Evolutionary conservation across 257 asterid genomes (phyloP).

Genomic region (Thymus mandschuricus): DNA sequence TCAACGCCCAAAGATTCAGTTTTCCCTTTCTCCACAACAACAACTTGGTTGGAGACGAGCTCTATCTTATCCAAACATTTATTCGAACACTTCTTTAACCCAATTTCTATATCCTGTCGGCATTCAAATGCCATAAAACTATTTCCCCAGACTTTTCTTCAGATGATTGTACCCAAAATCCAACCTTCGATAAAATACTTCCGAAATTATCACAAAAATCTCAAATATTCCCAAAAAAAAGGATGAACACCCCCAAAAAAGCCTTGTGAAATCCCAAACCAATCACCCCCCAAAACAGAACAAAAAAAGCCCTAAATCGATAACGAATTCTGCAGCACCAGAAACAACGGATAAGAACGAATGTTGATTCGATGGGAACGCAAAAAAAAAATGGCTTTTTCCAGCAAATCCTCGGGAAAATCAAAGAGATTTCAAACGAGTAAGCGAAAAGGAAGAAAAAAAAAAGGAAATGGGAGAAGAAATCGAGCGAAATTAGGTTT

Average conservation of each 20-base stretch:
- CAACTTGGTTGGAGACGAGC: conserved; percentile 37
- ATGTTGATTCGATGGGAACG: not conserved
- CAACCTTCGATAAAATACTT: conserved; percentile 11
- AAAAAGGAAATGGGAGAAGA: not conserved
- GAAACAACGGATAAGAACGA: not conserved
- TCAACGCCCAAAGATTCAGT: conserved; percentile 35
- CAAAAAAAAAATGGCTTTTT: not conserved
- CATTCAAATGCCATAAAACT: conserved; percentile 93
- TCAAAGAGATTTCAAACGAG: not conserved
- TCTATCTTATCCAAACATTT: conserved; percentile 42
- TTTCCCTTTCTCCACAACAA: conserved; percentile 26
- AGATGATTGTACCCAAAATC: conserved; percentile 26
- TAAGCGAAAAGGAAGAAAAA: not conserved
- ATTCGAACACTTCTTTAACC: conserved; percentile 35
- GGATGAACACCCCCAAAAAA: conserved; percentile 12
- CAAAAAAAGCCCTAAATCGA: conserved; percentile 34
- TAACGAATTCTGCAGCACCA: not conserved
- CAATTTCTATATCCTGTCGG: conserved; percentile 56
- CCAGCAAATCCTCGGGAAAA: conserved; percentile 10
- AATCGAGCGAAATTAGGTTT: not conserved
- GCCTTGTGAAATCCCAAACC: conserved; percentile 39
- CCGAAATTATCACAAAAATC: conserved; percentile 20
- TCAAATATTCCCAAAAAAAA: conserved; percentile 17
- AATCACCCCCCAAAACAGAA: conserved; percentile 49
- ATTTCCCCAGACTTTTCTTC: conserved; percentile 22